Conservation (phyloP, 768 basidiomycete species). For the Russula vinacea region DNA sequence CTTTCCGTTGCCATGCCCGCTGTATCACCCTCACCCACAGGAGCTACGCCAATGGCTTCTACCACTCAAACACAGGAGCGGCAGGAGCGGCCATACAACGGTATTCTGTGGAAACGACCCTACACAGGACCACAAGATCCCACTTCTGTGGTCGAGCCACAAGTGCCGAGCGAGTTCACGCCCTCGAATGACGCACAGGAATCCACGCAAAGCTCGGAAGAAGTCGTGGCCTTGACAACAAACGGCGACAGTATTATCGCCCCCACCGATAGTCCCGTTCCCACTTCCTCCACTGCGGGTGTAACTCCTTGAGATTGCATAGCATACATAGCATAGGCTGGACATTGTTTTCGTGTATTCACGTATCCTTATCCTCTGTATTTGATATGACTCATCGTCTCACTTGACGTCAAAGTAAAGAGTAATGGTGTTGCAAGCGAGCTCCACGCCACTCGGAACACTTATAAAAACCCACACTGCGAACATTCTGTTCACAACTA, state of each 20-base stretch:
- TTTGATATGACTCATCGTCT: conserved; percentile 11
- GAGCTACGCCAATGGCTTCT: neutral
- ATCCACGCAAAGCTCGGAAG: neutral
- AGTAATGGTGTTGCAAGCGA: no score
- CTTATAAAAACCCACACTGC: no score
- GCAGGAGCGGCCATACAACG: conserved; percentile 12
- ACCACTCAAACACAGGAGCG: conserved; percentile 7
- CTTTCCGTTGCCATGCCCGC: neutral
- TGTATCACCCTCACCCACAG: neutral
- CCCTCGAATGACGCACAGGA: neutral
- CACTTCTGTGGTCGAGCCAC: neutral
- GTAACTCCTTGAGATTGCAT: conserved; percentile 4
- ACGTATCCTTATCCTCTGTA: conserved; percentile 27
- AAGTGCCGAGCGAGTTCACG: conserved; percentile 6
- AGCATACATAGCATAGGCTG: conserved; percentile 1
- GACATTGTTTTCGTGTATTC: neutral
- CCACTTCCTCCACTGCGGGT: neutral
- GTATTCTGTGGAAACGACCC: conserved; percentile 24
- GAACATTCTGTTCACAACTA: neutral
- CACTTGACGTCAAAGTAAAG: neutral
- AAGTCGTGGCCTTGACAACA: neutral
- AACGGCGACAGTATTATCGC: neutral
- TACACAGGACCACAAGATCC: conserved; percentile 20
- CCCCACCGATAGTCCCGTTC: neutral
- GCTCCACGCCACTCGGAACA: no score